A percentile compares a stretch with the other conserved stretches of the same genome.
These are phyloP conservation scores for Arbutus unedo DNA, from an alignment of 148 eudicot species.

Conservation along the genomic window DNA sequence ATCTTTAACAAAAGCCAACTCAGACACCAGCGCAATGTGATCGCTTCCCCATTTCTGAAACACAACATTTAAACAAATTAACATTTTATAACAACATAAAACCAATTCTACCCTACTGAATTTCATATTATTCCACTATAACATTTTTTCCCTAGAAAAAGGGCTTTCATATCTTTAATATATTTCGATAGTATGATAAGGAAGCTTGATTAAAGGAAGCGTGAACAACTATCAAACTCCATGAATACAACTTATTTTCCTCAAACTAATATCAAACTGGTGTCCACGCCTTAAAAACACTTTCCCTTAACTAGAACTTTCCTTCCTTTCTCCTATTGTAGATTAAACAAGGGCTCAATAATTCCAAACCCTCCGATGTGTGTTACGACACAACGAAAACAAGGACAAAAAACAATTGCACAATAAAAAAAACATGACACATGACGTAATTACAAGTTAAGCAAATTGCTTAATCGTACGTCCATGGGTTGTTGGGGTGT, in stretches of 20 bases:
- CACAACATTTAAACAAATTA: conserved; percentile 15
- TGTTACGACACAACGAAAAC: too few relatives aligned
- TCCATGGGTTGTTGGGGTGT: too few relatives aligned
- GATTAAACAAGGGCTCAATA: neutral
- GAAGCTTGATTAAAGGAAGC: neutral
- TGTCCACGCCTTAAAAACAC: neutral
- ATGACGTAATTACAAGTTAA: too few relatives aligned
- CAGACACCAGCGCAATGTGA: conserved; percentile 89
- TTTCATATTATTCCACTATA: neutral
- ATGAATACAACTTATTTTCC: neutral
- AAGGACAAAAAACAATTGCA: too few relatives aligned
- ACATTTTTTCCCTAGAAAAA: neutral
- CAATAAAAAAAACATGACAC: too few relatives aligned
- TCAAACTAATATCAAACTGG: neutral
- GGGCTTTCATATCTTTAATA: neutral
- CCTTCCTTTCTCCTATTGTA: neutral
- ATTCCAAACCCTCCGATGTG: neutral
- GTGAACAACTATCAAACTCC: neutral
- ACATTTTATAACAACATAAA: neutral
- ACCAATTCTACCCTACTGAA: neutral
- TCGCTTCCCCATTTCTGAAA: conserved; percentile 99
- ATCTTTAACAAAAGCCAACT: conserved; percentile 61
- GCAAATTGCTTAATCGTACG: too few relatives aligned
- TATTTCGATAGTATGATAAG: neutral
- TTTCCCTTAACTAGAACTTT: neutral